Percentiles rank a stretch among this genome's conserved stretches.
Evolutionary conservation across 2,329 filamentous ascomycete genomes (phyloP).

Genomic region (Tolypocladium tropicale): DNA sequence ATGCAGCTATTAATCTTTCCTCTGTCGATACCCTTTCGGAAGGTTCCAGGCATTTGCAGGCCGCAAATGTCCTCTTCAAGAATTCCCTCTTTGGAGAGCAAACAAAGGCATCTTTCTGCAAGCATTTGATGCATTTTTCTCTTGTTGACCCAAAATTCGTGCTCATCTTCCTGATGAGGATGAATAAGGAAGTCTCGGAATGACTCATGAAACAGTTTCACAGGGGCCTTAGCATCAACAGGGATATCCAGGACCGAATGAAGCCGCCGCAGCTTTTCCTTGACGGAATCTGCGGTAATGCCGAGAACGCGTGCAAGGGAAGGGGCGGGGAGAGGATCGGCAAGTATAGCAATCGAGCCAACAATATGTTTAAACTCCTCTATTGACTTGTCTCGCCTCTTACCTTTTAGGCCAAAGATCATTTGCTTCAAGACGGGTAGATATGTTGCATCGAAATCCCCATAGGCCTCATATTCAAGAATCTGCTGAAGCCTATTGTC

Average conservation of each 20-base stretch:
- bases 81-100: slow-evolving; percentile 12
- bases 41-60: neutral
- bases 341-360: slow-evolving; percentile 18
- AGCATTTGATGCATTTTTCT: neutral
- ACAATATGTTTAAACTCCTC: slow-evolving; percentile 17
- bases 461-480: slow-evolving; percentile 5
- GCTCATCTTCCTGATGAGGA: slow-evolving; percentile 7
- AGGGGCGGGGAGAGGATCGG: slow-evolving; percentile 16
- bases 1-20: neutral
- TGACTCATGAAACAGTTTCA: slow-evolving; percentile 23
- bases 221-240: slow-evolving; percentile 5
- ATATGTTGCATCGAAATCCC: slow-evolving; percentile 9
- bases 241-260: slow-evolving; percentile 25
- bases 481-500: slow-evolving; percentile 10
- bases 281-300: slow-evolving; percentile 7
- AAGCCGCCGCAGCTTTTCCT: slow-evolving; percentile 14
- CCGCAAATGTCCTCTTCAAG: slow-evolving; percentile 15
- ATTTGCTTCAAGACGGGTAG: slow-evolving; percentile 8
- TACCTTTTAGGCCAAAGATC: neutral
- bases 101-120: slow-evolving; percentile 13
- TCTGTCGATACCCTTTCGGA: neutral
- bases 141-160: slow-evolving; percentile 9
- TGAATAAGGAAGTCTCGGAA: slow-evolving; percentile 22
- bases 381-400: slow-evolving; percentile 3
- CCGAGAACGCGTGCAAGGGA: slow-evolving; percentile 17